Percentiles rank a stretch among this genome's conserved stretches.
Conservation (phyloP, 352 stramenopile genomes). For the Phytophthora uliginosa region DNA sequence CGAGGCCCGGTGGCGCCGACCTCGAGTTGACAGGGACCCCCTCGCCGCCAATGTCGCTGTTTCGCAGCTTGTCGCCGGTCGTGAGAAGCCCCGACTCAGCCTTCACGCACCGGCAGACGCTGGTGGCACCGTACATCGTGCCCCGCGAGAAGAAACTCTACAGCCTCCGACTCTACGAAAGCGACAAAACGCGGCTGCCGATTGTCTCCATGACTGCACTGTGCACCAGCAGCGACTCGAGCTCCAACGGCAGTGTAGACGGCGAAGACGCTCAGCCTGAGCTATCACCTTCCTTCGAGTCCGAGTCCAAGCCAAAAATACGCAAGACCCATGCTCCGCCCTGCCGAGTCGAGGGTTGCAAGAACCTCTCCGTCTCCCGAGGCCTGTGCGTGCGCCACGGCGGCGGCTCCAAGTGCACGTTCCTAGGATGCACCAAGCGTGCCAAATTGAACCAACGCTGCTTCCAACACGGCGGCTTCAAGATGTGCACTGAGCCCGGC, state of each 20-base stretch:
- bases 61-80: constrained; percentile 33
- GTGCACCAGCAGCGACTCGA: background rate
- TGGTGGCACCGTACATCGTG: constrained; percentile 34
- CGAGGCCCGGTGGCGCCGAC: constrained; percentile 15
- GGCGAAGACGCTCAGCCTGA: background rate
- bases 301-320: background rate
- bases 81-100: constrained; percentile 22
- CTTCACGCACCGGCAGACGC: constrained; percentile 27
- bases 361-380: background rate
- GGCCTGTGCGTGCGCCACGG: background rate
- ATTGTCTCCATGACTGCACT: background rate
- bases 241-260: background rate
- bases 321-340: background rate
- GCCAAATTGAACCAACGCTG: background rate
- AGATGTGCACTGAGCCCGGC: background rate
- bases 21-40: constrained; percentile 8
- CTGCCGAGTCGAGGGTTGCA: background rate
- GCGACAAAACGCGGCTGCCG: background rate
- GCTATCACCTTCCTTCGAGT: background rate
- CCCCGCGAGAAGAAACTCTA: constrained; percentile 31
- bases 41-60: constrained; percentile 34
- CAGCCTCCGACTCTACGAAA: background rate
- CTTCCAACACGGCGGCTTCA: background rate
- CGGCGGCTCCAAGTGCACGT: background rate
- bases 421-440: background rate